Evolutionary conservation across 129 eudicot species (phyloP), one percentile per base, ranked within the genome.

Genomic region (Deinandra increscens): DNA sequence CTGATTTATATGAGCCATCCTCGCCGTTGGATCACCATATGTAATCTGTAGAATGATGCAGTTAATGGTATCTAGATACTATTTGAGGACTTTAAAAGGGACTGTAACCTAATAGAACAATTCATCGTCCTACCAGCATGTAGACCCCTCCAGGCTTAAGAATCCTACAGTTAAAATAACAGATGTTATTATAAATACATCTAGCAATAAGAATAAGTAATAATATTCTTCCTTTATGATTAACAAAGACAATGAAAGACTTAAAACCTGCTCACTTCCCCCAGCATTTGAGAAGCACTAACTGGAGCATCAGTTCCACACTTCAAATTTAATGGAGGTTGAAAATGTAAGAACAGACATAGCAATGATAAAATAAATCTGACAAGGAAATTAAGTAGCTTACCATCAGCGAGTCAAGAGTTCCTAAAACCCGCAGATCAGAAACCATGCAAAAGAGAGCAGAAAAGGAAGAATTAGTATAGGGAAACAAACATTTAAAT

Each of bases 361-460:
- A 68, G 49, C 13, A 79, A 39, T 23, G 45, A 56, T 26, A 11
- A 29, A 6, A 58, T 1, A 56, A 56, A 55, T 3, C 60, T 26
- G 63, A 56, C 12, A 18, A 11, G 19, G 58, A 67, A 39, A 70
- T 11, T 45, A 39, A 68, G 34, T 15, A 62, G 68, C 87, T 86
- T 79, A 93, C 98, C 98, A 93, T 89, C 71, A 93, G 75, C 20
- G 98, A 78, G 69, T 93, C 98, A 68, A 93, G 96, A 60, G 98
- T 93, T 79, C 98, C 98, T 93, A 75, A 37, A 53, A 66, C 66
- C 79, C 66, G 44, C 79, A 73, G 38, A 75, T 43, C 82, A 82
- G 51, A 62, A 77, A 43, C 69, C 70, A 77, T 68, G 65, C 66
- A 49, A 60, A 75, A 71, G 26, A 66, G 50, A 44, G 33, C 31